Conservation (phyloP, 306 rosid species). For the Sicyos baderoa region DNA sequence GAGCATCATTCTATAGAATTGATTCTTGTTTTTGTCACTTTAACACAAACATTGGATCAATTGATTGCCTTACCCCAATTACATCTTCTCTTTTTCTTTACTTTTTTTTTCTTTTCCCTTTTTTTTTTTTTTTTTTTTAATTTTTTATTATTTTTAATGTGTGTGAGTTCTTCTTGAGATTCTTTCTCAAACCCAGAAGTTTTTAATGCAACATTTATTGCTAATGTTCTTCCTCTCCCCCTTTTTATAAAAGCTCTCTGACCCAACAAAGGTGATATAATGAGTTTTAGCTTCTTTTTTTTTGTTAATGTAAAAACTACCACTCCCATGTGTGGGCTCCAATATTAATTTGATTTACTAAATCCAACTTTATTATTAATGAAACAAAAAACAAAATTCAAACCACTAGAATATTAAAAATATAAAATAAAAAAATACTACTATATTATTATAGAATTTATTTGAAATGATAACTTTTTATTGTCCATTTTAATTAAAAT, state of each 20-base stretch:
- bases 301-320: background rate
- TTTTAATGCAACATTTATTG: constrained; percentile 10
- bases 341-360: background rate
- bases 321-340: background rate
- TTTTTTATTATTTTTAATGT: too few relatives aligned
- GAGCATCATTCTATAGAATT: constrained; percentile 11
- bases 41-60: background rate
- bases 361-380: background rate
- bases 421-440: too few relatives aligned
- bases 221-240: background rate
- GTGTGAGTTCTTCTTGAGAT: background rate
- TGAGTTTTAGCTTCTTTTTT: background rate
- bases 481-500: too few relatives aligned
- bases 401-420: too few relatives aligned
- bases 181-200: constrained; percentile 1
- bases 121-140: too few relatives aligned
- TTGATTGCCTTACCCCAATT: constrained; percentile 6
- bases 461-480: too few relatives aligned
- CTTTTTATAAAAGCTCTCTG: constrained; percentile 3
- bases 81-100: background rate
- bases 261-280: background rate
- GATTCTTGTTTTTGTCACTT: constrained; percentile 15
- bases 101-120: too few relatives aligned
- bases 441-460: too few relatives aligned
- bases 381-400: background rate